phyloP scores from a whole-genome alignment of 2,329 filamentous ascomycete genomes.

The Pseudophaeomoniella oleicola region DNA sequence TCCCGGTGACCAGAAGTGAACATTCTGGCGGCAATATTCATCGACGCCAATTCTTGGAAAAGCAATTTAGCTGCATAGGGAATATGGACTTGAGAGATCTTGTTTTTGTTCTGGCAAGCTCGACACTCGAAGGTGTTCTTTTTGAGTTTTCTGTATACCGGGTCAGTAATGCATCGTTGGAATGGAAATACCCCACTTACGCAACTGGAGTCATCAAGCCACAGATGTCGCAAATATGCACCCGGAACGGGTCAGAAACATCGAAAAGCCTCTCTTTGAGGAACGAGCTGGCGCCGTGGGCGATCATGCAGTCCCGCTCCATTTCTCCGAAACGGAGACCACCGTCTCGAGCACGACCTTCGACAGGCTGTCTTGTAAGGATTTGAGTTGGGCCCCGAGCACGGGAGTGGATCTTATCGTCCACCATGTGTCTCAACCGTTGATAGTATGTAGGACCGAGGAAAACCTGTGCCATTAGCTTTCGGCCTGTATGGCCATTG shows the following conservation, averaged over 20 bases:
- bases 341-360: slow-evolving; percentile 95
- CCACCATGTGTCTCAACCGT: slow-evolving; percentile 96
- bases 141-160: slow-evolving; percentile 58
- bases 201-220: slow-evolving; percentile 98
- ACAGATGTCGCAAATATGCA: slow-evolving; percentile 97
- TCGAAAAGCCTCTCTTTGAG: slow-evolving; percentile 95
- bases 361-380: slow-evolving; percentile 89
- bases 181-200: slow-evolving; percentile 46
- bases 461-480: slow-evolving; percentile 89
- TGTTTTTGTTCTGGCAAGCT: slow-evolving; percentile 97
- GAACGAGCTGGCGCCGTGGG: slow-evolving; percentile 94
- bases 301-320: slow-evolving; percentile 99
- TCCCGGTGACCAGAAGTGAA: slow-evolving; percentile 46
- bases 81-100: slow-evolving; percentile 94
- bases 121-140: slow-evolving; percentile 95
- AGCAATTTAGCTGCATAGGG: slow-evolving; percentile 95
- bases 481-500: slow-evolving; percentile 91
- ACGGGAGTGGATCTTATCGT: slow-evolving; percentile 99
- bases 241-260: slow-evolving; percentile 92
- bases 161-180: slow-evolving; percentile 14
- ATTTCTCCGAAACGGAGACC: slow-evolving; percentile 99
- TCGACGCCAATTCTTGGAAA: slow-evolving; percentile 93
- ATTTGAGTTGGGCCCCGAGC: slow-evolving; percentile 94
- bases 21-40: slow-evolving; percentile 98
- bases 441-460: slow-evolving; percentile 98